Evolutionary conservation across 371 early-diverging fungal genomes (phyloP), one percentile per base, ranked within the genome.

Genomic region (Mortierella sp.): DNA sequence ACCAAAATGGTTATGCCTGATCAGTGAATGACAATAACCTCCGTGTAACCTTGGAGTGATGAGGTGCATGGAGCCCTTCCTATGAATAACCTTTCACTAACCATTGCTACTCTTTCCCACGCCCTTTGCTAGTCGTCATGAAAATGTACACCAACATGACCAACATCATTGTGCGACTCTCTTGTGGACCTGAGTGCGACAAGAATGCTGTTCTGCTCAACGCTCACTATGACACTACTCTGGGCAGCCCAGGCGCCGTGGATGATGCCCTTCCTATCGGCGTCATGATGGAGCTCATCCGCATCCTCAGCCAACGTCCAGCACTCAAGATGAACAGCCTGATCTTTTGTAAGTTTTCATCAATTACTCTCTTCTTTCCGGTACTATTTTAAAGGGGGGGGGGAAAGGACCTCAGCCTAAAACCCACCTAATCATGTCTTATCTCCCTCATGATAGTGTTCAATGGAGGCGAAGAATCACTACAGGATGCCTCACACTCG

Each of bases 381-480:
- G 34, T 7, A 10, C 34, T 34, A 34, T 34, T 34, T 34, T 34
- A 34, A 34, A 10, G 34, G 34, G 10, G 34, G 4, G 4, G 34
- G 21, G 21, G 5, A 44, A 47, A 47, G 25, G 9, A 8, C 29
- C 28, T 16, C 49, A 27, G 13, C 3, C 49, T 17, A 27, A 17
- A 22, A 28, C 49, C 2, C 8, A 6, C 49, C 28, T 50, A 1
- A 5, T 21, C 22, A 49, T 27, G 13, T 22, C 40, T n/a, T 16
- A 21, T 17, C 28, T 70, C 48, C 44, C 9, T 41, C 9, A 14
- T 19, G 14, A 48, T 45, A 82, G 83, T 92, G 58, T 91, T 90
- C 74, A 92, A 92, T 64, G 93, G 93, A 25, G 93, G 92, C 6
- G 93, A 93, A 62, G 93, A 93, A 70, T 84, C 88, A 0, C 64